These are phyloP conservation scores for Juncus effusus DNA, from an alignment of 176 grass and related monocot genomes.

Conservation along the genomic window DNA sequence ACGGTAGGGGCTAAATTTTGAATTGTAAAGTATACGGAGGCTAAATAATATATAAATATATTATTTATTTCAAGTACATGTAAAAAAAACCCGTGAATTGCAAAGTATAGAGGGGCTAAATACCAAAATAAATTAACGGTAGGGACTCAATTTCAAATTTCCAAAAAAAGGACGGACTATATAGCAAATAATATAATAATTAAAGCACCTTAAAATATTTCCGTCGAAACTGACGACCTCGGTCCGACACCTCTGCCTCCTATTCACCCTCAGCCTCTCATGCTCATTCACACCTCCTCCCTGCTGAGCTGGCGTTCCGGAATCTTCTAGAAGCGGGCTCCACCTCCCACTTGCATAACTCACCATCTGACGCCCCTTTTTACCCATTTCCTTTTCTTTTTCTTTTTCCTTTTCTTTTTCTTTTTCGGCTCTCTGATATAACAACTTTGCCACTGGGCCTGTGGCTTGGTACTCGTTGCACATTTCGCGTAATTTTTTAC, in stretches of 20 bases:
- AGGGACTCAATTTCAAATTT: constrained; percentile 12
- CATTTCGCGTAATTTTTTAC: constrained; percentile 57
- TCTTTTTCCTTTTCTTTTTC: constrained; percentile 30
- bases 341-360: constrained; percentile 78
- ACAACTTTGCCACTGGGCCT: constrained; percentile 70
- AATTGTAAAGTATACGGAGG: too few relatives aligned
- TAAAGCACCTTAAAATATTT: constrained; percentile 52
- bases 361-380: constrained; percentile 41
- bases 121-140: constrained; percentile 7
- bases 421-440: constrained; percentile 56
- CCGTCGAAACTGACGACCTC: constrained; percentile 90
- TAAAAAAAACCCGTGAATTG: background rate
- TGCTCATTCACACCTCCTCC: constrained; percentile 42
- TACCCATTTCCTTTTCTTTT: constrained; percentile 12
- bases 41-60: too few relatives aligned
- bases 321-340: constrained; percentile 44
- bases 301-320: constrained; percentile 40
- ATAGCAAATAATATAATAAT: constrained; percentile 21
- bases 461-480: constrained; percentile 92
- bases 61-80: too few relatives aligned
- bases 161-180: background rate
- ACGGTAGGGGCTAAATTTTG: too few relatives aligned
- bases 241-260: constrained; percentile 48
- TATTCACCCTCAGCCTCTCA: constrained; percentile 57
- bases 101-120: constrained; percentile 13